These are phyloP conservation scores for Diaporthe citrichinensis DNA, from an alignment of 2,329 filamentous ascomycete species.

Conservation along the genomic window DNA sequence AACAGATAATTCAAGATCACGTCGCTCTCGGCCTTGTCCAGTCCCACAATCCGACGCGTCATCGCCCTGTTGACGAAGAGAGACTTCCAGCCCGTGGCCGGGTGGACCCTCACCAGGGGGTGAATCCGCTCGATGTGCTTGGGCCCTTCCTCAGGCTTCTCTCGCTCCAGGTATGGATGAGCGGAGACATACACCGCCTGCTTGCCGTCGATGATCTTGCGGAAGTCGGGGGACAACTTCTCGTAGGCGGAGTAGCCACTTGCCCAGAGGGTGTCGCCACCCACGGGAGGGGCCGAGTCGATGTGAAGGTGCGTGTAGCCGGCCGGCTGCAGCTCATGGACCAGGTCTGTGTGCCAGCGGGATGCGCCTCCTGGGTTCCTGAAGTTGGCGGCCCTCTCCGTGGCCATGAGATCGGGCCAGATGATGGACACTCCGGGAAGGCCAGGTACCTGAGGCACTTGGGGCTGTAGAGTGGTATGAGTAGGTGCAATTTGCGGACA, in stretches of 20 bases:
- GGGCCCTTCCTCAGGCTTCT: conserved; percentile 72
- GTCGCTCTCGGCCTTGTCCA: conserved; percentile 79
- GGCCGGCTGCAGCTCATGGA: conserved; percentile 79
- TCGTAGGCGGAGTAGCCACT: conserved; percentile 80
- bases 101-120: conserved; percentile 78
- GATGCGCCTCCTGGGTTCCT: conserved; percentile 77
- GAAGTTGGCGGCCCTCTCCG: conserved; percentile 73
- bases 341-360: conserved; percentile 79
- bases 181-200: conserved; percentile 76
- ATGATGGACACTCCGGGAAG: conserved; percentile 76
- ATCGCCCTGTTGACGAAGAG: conserved; percentile 80
- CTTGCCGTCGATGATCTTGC: conserved; percentile 77
- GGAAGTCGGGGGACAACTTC: conserved; percentile 79
- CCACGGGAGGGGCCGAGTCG: conserved; percentile 74
- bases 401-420: conserved; percentile 78
- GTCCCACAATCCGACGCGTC: conserved; percentile 76
- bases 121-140: conserved; percentile 77
- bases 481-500: not conserved
- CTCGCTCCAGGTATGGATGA: conserved; percentile 76
- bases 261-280: conserved; percentile 82
- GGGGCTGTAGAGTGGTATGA: conserved; percentile 62
- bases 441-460: conserved; percentile 79
- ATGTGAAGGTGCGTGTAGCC: conserved; percentile 80
- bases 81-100: conserved; percentile 81
- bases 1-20: conserved; percentile 76